Evolutionary conservation across 1,284 basidiomycete genomes (phyloP).

Genomic region (Ganoderma lingzhi): DNA sequence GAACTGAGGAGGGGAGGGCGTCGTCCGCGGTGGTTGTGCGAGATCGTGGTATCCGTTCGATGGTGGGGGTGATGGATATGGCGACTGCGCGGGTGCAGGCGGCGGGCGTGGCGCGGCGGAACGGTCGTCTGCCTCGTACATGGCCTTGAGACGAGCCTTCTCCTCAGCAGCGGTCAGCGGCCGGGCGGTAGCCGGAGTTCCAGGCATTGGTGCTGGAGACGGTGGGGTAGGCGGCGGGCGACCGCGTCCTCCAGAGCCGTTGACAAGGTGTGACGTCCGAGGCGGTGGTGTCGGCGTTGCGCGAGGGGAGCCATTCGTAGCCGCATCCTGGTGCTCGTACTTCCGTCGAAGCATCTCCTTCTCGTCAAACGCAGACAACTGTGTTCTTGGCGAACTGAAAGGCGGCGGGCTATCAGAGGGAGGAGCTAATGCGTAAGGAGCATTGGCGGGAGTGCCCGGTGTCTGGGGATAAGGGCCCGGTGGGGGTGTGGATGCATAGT

Average conservation of each 20-base stretch:
- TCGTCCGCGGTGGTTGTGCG: slow-evolving; percentile 5
- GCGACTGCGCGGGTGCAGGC: slow-evolving; percentile 18
- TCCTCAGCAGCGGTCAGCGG: slow-evolving; percentile 78
- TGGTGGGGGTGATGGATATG: slow-evolving; percentile 30
- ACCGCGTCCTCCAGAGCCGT: slow-evolving; percentile 25
- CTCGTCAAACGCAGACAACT: slow-evolving; percentile 49
- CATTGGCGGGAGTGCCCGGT: slow-evolving; percentile 5
- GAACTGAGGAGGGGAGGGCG: slow-evolving; percentile 15
- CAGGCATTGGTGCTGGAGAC: slow-evolving; percentile 20
- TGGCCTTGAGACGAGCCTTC: slow-evolving; percentile 72
- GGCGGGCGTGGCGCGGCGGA: slow-evolving; percentile 23
- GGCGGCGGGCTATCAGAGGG: slow-evolving; percentile 29
- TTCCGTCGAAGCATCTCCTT: slow-evolving; percentile 60
- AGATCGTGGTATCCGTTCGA: slow-evolving; percentile 29
- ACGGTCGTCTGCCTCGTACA: slow-evolving; percentile 64
- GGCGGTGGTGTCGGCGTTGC: slow-evolving; percentile 38
- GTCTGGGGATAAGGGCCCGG: slow-evolving; percentile 23
- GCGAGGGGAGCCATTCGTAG: slow-evolving; percentile 31
- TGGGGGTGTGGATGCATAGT: slow-evolving; percentile 24
- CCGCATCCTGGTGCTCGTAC: slow-evolving; percentile 57
- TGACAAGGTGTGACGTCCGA: slow-evolving; percentile 26
- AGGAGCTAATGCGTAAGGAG: slow-evolving; percentile 2
- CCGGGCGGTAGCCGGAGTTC: slow-evolving; percentile 40
- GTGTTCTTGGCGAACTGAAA: slow-evolving; percentile 27
- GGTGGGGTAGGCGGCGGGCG: slow-evolving; percentile 44